phyloP scores from a whole-genome alignment of 2,329 filamentous ascomycete genomes.

The Penicillium hordei region DNA sequence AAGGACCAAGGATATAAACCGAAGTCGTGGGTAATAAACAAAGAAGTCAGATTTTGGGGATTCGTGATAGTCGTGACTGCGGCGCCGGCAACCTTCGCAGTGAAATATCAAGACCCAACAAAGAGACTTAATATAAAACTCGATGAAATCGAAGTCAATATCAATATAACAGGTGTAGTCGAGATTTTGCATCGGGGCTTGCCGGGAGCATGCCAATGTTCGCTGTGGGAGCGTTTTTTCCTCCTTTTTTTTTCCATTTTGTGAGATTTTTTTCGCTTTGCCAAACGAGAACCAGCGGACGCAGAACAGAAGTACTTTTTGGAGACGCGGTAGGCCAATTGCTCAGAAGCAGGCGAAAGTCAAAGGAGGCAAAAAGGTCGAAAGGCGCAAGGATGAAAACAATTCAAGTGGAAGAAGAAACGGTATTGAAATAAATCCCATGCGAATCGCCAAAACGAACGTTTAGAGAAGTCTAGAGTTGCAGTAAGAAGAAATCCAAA shows the following conservation, averaged over 20 bases:
- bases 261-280: constrained; percentile 27
- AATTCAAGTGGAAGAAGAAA: constrained; percentile 21
- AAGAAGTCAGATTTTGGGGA: constrained; percentile 27
- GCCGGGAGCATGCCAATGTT: constrained; percentile 28
- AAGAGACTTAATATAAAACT: background rate
- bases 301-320: constrained; percentile 37
- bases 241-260: constrained; percentile 32
- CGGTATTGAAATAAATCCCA: constrained; percentile 32
- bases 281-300: constrained; percentile 28
- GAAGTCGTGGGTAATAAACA: constrained; percentile 30
- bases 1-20: constrained; percentile 41
- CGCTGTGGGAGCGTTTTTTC: constrained; percentile 34
- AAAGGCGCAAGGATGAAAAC: constrained; percentile 30
- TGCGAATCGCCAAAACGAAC: constrained; percentile 23
- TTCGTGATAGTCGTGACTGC: constrained; percentile 41
- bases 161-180: background rate
- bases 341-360: constrained; percentile 35
- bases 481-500: constrained; percentile 21
- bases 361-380: constrained; percentile 22
- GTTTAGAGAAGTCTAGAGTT: constrained; percentile 28
- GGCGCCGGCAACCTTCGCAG: constrained; percentile 17
- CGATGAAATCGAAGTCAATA: background rate
- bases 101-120: constrained; percentile 15
- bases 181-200: constrained; percentile 14
- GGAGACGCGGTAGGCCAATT: constrained; percentile 32